phyloP scores from a whole-genome alignment of 352 stramenopile genomes.

The Globisporangium polare region DNA sequence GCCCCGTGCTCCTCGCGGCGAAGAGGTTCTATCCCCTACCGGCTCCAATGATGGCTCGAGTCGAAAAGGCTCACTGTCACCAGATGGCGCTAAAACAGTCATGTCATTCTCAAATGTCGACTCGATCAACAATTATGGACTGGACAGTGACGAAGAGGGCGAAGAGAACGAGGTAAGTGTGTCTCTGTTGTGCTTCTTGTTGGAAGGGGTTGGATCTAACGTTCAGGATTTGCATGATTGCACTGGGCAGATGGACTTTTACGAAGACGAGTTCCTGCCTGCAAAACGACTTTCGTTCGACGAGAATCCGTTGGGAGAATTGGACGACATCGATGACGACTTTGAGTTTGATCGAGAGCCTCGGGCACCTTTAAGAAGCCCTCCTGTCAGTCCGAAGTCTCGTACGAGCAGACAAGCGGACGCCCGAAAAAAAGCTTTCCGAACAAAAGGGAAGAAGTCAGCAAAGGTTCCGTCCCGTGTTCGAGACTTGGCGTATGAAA shows the following conservation, averaged over 20 bases:
- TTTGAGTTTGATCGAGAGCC: slow-evolving; percentile 86
- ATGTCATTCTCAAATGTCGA: slow-evolving; percentile 58
- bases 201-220: background rate
- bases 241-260: slow-evolving; percentile 53
- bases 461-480: slow-evolving; percentile 46
- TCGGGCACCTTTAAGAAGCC: slow-evolving; percentile 38
- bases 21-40: slow-evolving; percentile 67
- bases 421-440: slow-evolving; percentile 40
- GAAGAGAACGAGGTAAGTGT: slow-evolving; percentile 77
- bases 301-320: slow-evolving; percentile 65
- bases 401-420: slow-evolving; percentile 34
- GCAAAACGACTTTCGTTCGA: slow-evolving; percentile 76
- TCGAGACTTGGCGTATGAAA: slow-evolving; percentile 67
- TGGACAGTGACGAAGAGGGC: slow-evolving; percentile 81
- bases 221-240: background rate
- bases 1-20: slow-evolving; percentile 44
- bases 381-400: slow-evolving; percentile 53
- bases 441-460: slow-evolving; percentile 49
- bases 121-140: slow-evolving; percentile 34
- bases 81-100: slow-evolving; percentile 47
- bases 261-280: slow-evolving; percentile 69
- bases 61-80: slow-evolving; percentile 60
- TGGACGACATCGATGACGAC: slow-evolving; percentile 83
- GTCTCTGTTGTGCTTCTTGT: background rate
- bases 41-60: slow-evolving; percentile 75